Conservation (phyloP, 2,329 filamentous ascomycete species). For the Pseudogymnoascus sp. region DNA sequence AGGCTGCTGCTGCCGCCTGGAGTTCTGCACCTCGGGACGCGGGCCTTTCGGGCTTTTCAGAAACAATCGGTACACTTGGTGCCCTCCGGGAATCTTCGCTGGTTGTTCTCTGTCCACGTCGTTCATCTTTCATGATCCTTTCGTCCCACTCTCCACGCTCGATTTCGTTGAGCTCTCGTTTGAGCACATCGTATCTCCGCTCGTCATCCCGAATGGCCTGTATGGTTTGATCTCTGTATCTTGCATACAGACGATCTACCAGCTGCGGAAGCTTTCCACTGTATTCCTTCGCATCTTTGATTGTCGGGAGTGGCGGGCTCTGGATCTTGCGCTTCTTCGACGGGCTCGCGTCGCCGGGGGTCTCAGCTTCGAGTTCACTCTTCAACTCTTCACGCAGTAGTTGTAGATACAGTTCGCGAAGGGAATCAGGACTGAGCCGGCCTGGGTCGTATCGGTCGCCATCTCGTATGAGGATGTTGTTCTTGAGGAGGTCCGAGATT, state of each 20-base stretch:
- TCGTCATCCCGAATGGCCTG: conserved; percentile 68
- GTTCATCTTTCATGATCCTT: conserved; percentile 22
- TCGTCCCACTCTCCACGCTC: conserved; percentile 51
- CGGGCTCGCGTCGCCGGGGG: conserved; percentile 41
- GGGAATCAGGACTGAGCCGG: conserved; percentile 66
- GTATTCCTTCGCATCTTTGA: conserved; percentile 54
- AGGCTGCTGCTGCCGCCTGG: background rate
- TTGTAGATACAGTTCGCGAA: conserved; percentile 70
- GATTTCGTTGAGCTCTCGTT: conserved; percentile 59
- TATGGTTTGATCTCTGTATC: conserved; percentile 64
- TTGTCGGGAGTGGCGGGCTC: conserved; percentile 52
- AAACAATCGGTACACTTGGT: background rate
- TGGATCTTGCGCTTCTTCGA: conserved; percentile 68
- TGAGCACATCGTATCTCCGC: conserved; percentile 51
- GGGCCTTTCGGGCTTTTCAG: background rate
- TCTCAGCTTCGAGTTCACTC: conserved; percentile 34
- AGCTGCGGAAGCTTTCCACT: conserved; percentile 64
- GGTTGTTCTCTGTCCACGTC: background rate
- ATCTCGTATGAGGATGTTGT: conserved; percentile 62
- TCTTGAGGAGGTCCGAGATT: conserved; percentile 67
- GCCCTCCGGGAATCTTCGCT: conserved; percentile 2
- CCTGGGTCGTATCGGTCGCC: conserved; percentile 62
- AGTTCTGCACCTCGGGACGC: conserved; percentile 1
- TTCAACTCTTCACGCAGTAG: conserved; percentile 66
- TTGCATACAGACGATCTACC: conserved; percentile 63